Evolutionary conservation across 2,329 filamentous ascomycete genomes (phyloP).

Genomic region (Botrytis squamosa): DNA sequence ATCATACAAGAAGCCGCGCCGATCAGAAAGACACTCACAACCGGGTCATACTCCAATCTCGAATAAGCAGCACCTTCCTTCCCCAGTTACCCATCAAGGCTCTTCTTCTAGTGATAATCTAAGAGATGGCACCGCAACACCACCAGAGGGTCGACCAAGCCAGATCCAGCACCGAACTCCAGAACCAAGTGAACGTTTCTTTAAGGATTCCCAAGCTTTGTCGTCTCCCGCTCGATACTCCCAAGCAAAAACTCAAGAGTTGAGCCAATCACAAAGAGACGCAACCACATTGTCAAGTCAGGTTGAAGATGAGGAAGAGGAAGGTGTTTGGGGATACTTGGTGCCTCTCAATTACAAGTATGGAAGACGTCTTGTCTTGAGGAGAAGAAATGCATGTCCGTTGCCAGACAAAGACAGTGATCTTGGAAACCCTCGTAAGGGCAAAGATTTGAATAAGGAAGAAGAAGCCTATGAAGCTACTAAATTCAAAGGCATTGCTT

Average conservation of each 20-base stretch:
- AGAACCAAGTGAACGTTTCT: constrained; percentile 32
- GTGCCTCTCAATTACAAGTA: constrained; percentile 74
- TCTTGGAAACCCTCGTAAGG: constrained; percentile 46
- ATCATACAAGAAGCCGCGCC: constrained; percentile 75
- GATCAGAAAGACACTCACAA: constrained; percentile 67
- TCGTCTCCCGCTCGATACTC: constrained; percentile 41
- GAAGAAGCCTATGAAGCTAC: constrained; percentile 61
- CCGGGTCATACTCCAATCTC: constrained; percentile 57
- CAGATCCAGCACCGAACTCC: constrained; percentile 48
- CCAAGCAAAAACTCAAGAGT: constrained; percentile 57
- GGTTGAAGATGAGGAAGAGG: constrained; percentile 73
- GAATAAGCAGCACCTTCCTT: constrained; percentile 71
- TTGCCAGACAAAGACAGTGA: constrained; percentile 49
- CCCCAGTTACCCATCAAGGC: constrained; percentile 71
- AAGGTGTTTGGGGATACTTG: constrained; percentile 91
- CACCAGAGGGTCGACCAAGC: constrained; percentile 59
- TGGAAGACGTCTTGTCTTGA: constrained; percentile 70
- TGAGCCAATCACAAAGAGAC: constrained; percentile 51
- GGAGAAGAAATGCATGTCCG: constrained; percentile 70
- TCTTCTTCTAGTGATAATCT: constrained; percentile 57
- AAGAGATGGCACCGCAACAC: constrained; percentile 72
- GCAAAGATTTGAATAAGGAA: constrained; percentile 50
- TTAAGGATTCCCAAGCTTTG: constrained; percentile 35
- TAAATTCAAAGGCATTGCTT: constrained; percentile 60
- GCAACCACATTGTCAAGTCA: constrained; percentile 73